Base-by-base conservation (phyloP, 306 rosid genomes). In the Prunus persica region DNA sequence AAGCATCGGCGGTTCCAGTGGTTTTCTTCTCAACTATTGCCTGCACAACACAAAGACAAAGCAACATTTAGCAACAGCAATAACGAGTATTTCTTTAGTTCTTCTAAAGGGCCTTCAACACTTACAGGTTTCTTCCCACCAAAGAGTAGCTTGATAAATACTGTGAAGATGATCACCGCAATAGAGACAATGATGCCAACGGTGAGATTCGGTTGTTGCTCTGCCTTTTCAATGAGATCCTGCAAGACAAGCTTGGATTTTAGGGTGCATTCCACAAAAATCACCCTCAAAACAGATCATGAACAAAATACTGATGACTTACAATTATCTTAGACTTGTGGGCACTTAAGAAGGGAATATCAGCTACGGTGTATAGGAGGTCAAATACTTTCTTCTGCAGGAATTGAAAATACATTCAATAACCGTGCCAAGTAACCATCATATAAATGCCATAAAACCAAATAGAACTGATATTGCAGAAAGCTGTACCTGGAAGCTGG, bases 351-450 rank as follows among this genome's bases (percentile, higher is more conserved):
- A 91, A 87, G 67, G 97, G 89, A 66, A 94, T 70, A 71, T 92
- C 97, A 4, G 87, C 98, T 16, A 90, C 51, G 88, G 87, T 88
- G 92, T 94, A 94, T n/a, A 94, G 84, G 56, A 94, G 55, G 52
- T 92, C 96, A 77, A 94, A 94, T 28, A 90, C 78, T 81, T 90
- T 88, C 88, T 90, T 92, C 98, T 94, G 95, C 89, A 86, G 49
- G 66, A 30, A 38, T 32, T 45, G 45, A 12, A 18, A 19, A 47
- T 13, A 5, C 4, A 4, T 16, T 61, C 69, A 74, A 28, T 3
- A 19, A n/a, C 49, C 12, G 19, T 27, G 19, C 5, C 0, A 28
- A n/a, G 69, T 13, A 74, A 25, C 57, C 25, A 5, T 25, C 19
- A 43, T 60, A 45, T 60, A 47, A 43, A 19, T 47, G 7, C 47